Conservation (phyloP, 2,329 filamentous ascomycete genomes). For the Ceratocystis albifundus region DNA sequence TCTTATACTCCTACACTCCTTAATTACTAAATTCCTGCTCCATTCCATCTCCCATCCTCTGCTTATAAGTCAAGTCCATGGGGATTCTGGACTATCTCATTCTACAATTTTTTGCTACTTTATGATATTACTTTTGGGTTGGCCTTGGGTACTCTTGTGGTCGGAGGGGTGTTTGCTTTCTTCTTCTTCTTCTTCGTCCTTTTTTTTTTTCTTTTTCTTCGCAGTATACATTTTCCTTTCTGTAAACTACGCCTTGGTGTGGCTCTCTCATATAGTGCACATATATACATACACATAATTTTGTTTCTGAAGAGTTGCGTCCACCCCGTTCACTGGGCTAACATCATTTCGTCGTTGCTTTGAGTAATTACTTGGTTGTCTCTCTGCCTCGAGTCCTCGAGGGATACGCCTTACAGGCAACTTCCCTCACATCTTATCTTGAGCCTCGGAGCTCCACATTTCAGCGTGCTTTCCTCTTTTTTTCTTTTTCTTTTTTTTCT, state of each 20-base stretch:
- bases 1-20: constrained; percentile 9
- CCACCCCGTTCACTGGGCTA: not conserved
- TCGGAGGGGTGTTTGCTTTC: not conserved
- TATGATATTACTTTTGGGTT: not conserved
- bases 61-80: not conserved
- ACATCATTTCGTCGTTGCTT: not conserved
- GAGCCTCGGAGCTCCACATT: not conserved
- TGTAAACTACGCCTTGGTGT: not conserved
- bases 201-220: constrained; percentile 1
- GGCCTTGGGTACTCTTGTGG: not conserved
- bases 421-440: not conserved
- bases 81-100: not conserved
- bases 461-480: constrained; percentile 6
- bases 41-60: not conserved
- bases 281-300: not conserved
- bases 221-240: not conserved
- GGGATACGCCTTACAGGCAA: not conserved
- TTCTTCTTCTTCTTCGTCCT: not conserved
- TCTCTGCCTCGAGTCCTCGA: not conserved
- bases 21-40: not conserved
- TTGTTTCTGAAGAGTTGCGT: not conserved
- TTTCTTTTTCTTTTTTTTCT: not conserved
- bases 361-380: not conserved
- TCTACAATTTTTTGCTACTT: not conserved
- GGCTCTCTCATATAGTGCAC: not conserved